Base-by-base conservation (phyloP, 2,329 filamentous ascomycete genomes). In the Chrysosporium queenslandicum region DNA sequence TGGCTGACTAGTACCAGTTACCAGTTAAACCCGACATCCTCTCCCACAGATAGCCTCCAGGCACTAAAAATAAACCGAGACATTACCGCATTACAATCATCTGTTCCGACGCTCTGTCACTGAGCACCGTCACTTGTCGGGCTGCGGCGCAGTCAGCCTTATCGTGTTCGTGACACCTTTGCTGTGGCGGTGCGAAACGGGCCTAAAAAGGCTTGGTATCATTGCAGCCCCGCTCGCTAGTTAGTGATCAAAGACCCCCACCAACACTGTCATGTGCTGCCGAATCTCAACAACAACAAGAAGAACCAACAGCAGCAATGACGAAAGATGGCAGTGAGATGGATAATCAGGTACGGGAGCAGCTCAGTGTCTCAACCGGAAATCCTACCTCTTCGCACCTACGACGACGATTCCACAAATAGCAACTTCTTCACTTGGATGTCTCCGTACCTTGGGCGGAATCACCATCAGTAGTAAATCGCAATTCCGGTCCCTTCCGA, bases 111-210 rank as follows among this genome's bases (percentile, higher is more conserved):
- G 11, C 8, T 14, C 39, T 41, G 39, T 41, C 39, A 41, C 39
- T 2, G 4, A 41, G 3, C n/a, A n/a, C n/a, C n/a, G n/a, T n/a
- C 5, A 23, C 2, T 32, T 18, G 25, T 23, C 36, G 36, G 47
- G 47, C n/a, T 41, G 37, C 27, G 47, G 47, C 37, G 47, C 47
- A 50, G 47, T 42, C 47, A 50, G 47, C 47, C 47, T 37, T 50
- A 50, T 23, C 25, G 47, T 34, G 27, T 41, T 50, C 12, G 47
- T 50, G 47, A 32, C 37, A 42, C 46, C 25, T 11, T 8, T 16
- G 16, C 29, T 36, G 45, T 45, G 27, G 42, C 42, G 42, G 42
- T 20, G 42, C 21, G 40, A 14, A 36, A 36, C 18, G 6, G 7
- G 11, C n/a, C 18, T 11, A 23, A 23, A 40, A 40, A 40, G 37